Evolutionary conservation across 2,329 filamentous ascomycete genomes (phyloP), one percentile per base, ranked within the genome.

Genomic region (Pyrenophora teres): DNA sequence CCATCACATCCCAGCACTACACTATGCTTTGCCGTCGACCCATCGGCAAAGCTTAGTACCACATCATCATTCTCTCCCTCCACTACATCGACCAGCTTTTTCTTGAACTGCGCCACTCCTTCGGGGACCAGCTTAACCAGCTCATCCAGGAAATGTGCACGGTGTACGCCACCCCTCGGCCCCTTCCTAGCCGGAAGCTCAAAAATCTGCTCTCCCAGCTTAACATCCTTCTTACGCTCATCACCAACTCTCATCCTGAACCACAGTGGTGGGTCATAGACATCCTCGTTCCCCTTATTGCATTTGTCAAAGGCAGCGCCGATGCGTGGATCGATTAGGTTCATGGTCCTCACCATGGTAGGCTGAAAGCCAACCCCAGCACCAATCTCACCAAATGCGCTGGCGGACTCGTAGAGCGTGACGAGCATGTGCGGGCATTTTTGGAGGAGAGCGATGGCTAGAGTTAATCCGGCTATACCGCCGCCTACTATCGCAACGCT

Each of bases 1-100:
- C 86, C 86, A 68, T 88, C 86, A 63, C 83, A 86, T 4, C 83
- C 85, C 49, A 88, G 75, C 0, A 85, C 80, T 1, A 77, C 74
- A 52, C 74, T 74, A 25, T 79, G 78, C 21, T 72, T 62, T 0
- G 72, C 78, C 0, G 62, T 70, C 0, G 69, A 75, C 0, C 78
- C 78, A 63, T 83, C 80, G 1, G 68, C 58, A 49, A 83, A 78
- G 6, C 67, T 63, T 25, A 78, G 41, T 0, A 65, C 43, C 0
- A 72, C 67, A 32, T 69, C 59, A 40, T 52, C 63, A 38, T 69
- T 63, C 0, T 59, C 42, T 2, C 62, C 59, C 32, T 67, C 54
- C 5, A 56, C 59, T 3, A 73, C 39, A 41, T 70, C 52, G 2
- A 60, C 32, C 1, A 72, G 40, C 40, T 56, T 67, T 59, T 81